phyloP scores from a whole-genome alignment of 164 flowering plant genomes.

The Brasenia schreberi region DNA sequence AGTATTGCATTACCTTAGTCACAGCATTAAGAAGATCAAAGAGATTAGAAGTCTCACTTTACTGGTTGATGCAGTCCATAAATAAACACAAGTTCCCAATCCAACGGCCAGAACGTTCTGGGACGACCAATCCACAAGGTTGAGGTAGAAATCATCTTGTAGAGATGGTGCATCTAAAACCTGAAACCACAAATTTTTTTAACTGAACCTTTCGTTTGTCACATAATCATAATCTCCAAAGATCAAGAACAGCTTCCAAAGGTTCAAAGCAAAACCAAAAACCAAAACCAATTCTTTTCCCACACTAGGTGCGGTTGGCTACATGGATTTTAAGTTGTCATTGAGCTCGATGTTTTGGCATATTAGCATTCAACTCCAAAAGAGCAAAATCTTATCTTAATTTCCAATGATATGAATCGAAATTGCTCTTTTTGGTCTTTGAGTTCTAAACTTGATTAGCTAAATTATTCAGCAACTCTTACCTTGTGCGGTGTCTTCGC shows the following conservation, averaged over 20 bases:
- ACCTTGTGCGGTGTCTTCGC: conserved; percentile 98
- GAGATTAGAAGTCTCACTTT: conserved; percentile 30
- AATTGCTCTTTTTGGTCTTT: too few relatives aligned
- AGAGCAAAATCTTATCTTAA: too few relatives aligned
- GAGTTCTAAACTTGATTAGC: background rate
- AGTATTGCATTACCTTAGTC: background rate
- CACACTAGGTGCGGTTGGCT: too few relatives aligned
- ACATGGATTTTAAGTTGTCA: too few relatives aligned
- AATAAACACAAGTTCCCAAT: conserved; percentile 86
- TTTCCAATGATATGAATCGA: too few relatives aligned
- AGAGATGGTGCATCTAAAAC: conserved; percentile 96
- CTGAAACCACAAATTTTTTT: conserved; percentile 23
- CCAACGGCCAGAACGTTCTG: conserved; percentile 99
- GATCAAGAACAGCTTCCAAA: too few relatives aligned
- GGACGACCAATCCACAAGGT: conserved; percentile 97
- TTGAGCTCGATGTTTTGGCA: too few relatives aligned
- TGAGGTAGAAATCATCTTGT: conserved; percentile 95
- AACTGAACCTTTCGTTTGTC: too few relatives aligned
- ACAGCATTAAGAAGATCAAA: background rate
- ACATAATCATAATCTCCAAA: too few relatives aligned
- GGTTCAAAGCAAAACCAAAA: too few relatives aligned
- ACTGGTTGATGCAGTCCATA: conserved; percentile 94
- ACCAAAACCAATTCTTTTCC: too few relatives aligned
- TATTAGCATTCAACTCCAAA: too few relatives aligned
- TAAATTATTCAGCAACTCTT: background rate